These are phyloP conservation scores for Pisolithus tinctorius DNA, from an alignment of 768 basidiomycete species.

Conservation along the genomic window DNA sequence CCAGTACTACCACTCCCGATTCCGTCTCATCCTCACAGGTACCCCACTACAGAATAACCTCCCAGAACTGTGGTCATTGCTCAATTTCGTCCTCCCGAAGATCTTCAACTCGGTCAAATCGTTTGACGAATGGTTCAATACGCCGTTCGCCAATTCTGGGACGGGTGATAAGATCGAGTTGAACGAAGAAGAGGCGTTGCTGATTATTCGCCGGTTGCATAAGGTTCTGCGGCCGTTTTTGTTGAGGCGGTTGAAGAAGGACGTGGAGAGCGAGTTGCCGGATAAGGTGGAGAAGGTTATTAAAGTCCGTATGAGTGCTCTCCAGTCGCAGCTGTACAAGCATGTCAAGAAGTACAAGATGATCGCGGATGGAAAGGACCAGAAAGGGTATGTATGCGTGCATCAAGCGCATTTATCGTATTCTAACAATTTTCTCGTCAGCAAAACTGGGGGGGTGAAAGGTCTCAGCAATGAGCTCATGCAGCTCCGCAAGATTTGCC, in stretches of 20 bases:
- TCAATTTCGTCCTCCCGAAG: slow-evolving; percentile 92
- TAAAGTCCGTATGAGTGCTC: slow-evolving; percentile 89
- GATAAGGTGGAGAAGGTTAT: slow-evolving; percentile 98
- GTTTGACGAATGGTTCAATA: slow-evolving; percentile 99
- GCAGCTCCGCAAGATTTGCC: slow-evolving; percentile 97
- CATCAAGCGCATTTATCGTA: neutral
- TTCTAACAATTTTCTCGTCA: slow-evolving; percentile 20
- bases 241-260: slow-evolving; percentile 88
- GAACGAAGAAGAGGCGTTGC: slow-evolving; percentile 98
- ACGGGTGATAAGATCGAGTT: slow-evolving; percentile 96
- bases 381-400: slow-evolving; percentile 54
- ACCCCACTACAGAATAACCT: slow-evolving; percentile 97
- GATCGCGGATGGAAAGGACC: slow-evolving; percentile 77
- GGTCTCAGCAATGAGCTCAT: slow-evolving; percentile 92
- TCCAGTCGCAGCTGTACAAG: slow-evolving; percentile 90
- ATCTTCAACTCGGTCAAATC: slow-evolving; percentile 99
- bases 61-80: slow-evolving; percentile 89
- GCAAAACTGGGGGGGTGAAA: slow-evolving; percentile 74
- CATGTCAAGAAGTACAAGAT: slow-evolving; percentile 99
- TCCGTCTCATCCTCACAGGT: slow-evolving; percentile 90
- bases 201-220: slow-evolving; percentile 93
- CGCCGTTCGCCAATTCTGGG: slow-evolving; percentile 97
- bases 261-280: slow-evolving; percentile 91
- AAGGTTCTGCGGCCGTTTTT: slow-evolving; percentile 96
- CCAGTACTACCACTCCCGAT: slow-evolving; percentile 87